Evolutionary conservation across 805 yeast genomes (phyloP), one percentile per base, ranked within the genome.

Genomic region (Pichia kluyveri): DNA sequence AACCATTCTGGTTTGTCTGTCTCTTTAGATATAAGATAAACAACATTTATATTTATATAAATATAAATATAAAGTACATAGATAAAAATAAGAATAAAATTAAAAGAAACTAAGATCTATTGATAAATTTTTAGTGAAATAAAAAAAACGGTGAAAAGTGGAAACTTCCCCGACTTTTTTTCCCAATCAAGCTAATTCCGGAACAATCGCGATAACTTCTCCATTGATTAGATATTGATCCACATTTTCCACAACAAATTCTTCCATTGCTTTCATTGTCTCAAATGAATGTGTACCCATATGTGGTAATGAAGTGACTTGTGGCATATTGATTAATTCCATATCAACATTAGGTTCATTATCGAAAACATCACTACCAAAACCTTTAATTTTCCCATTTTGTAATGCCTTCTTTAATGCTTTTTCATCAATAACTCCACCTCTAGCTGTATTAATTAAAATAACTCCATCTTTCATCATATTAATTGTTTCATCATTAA

Each of bases 401-500:
- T 80, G 76, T 54, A 86, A 68, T 8, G 76, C 77, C 19, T 69
- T 69, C 8, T 77, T 70, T 48, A 86, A 61, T 6, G 82, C 82
- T 3, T 60, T 46, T 62, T 85, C 90, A 61, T 85, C 83, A 54
- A 83, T 76, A 40, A 89, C 80, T 3, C 91, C 83, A 18, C 97
- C 97, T 59, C 97, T 77, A 7, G 96, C 93, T 12, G 95, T 87
- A 67, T 89, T 89, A 39, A 87, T 81, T 28, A 82, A 67, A 15
- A 85, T 79, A 34, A 82, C 89, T 39, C 89, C 93, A 49, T 79
- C 78, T 65, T 89, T 89, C 86, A 85, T 80, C 64, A 82, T 77
- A 26, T 66, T 60, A 47, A 89, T 73, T 2, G 80, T 69, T 12
- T 73, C 80, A 42, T 69, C 73, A 65, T 83, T 74, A 61, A 89